These are phyloP conservation scores for Talaromyces marneffei DNA, from an alignment of 2,329 filamentous ascomycete genomes.

Conservation along the genomic window DNA sequence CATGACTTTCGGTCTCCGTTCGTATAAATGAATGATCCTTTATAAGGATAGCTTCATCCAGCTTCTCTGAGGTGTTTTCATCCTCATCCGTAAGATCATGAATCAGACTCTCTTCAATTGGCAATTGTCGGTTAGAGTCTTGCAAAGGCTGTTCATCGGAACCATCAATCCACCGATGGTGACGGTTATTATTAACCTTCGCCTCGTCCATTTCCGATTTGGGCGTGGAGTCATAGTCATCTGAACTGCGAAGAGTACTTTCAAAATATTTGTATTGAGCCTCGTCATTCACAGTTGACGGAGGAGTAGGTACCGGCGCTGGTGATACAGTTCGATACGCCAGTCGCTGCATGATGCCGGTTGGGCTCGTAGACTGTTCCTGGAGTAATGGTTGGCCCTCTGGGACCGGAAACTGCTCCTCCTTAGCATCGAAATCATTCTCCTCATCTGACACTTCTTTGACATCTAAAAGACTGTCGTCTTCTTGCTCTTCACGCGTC, in stretches of 20 bases:
- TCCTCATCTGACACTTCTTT: not conserved
- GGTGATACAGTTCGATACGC: constrained; percentile 5
- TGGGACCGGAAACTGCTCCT: not conserved
- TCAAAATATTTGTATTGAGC: not conserved
- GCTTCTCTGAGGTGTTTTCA: not conserved
- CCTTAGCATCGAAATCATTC: not conserved
- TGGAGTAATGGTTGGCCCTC: not conserved
- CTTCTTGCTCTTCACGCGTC: not conserved
- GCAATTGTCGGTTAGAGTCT: not conserved
- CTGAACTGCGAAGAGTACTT: not conserved
- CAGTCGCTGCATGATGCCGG: not conserved
- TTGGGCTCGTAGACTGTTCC: not conserved
- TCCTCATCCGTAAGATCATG: not conserved
- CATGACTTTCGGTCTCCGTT: not conserved
- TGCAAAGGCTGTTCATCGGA: not conserved
- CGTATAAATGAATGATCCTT: not conserved
- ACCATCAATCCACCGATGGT: constrained; percentile 11
- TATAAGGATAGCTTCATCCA: constrained; percentile 13
- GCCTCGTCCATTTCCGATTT: not conserved
- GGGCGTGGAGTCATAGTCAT: not conserved
- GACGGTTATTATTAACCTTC: not conserved
- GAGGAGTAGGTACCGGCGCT: constrained; percentile 9
- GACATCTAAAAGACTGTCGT: not conserved
- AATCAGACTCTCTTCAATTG: not conserved
- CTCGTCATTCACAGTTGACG: constrained; percentile 11